Evolutionary conservation across 2,329 filamentous ascomycete species (phyloP), one percentile per base, ranked within the genome.

Genomic region (Cadophora sp.): DNA sequence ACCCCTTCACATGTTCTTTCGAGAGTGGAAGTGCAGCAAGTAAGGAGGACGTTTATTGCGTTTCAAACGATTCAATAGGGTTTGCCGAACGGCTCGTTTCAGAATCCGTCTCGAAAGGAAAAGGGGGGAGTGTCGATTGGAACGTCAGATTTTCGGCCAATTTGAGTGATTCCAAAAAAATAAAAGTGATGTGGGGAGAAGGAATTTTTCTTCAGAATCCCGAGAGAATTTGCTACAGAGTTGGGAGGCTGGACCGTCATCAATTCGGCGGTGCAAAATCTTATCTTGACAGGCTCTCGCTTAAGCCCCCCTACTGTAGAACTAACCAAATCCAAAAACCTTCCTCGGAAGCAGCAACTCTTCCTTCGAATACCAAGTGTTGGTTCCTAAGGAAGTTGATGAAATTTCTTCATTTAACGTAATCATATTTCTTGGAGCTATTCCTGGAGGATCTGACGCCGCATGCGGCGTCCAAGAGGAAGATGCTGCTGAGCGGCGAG

Each of bases 1-100:
- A 53, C 14, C 24, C 50, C 5, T 33, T 53, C 27, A 33, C 14
- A 53, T 53, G 50, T 16, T 16, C 13, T 11, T 51, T 51, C 36
- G 30, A n/a, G 50, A 7, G n/a, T n/a, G 2, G 30, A 33, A n/a
- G 18, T 4, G 24, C 33, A 9, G 36, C 24, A n/a, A 33, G 14
- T 9, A 6, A 14, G 2, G 11, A 9, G 50, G 14, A 53, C 8
- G 6, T 53, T 30, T 27, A 53, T 53, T 53, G 50, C 27, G 50
- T 53, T 33, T 53, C 50, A 33, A n/a, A 33, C n/a, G 50, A 14
- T 53, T 53, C 14, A 53, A 53, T 53, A 33, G 50, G 50, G 24
- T 33, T 18, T n/a, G 14, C 50, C 27, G 24, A 53, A 16, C 24
- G 18, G 8, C 14, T 33, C 30, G 50, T 53, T 53, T 53, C 50